Percentiles rank a stretch among this genome's conserved stretches.
Conservation (phyloP, 352 stramenopile genomes). For the Peronospora farinosa region DNA sequence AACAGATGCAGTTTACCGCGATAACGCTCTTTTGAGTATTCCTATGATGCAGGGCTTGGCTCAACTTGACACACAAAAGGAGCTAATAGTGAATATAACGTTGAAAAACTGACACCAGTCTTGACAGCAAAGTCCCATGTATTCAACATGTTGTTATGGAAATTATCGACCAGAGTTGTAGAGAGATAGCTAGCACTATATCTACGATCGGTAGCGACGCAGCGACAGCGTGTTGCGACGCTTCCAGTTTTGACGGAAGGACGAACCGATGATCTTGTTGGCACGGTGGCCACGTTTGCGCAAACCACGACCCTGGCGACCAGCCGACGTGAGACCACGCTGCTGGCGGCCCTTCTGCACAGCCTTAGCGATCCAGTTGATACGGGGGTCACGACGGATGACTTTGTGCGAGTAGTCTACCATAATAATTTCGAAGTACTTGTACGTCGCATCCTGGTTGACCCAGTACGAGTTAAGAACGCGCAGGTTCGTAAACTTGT, state of each 20-base stretch:
- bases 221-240: slow-evolving; percentile 97
- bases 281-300: slow-evolving; percentile 97
- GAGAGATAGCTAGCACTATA: slow-evolving; percentile 26
- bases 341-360: slow-evolving; percentile 99
- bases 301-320: slow-evolving; percentile 94
- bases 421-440: slow-evolving; percentile 99
- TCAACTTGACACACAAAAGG: background rate
- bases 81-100: background rate
- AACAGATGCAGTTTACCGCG: background rate
- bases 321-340: slow-evolving; percentile 97
- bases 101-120: slow-evolving; percentile 16
- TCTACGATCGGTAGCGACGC: slow-evolving; percentile 95
- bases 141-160: slow-evolving; percentile 27
- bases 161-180: slow-evolving; percentile 23
- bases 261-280: slow-evolving; percentile 98
- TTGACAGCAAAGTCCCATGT: slow-evolving; percentile 42
- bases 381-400: slow-evolving; percentile 98
- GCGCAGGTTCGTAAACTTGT: slow-evolving; percentile 96
- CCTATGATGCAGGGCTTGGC: background rate
- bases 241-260: slow-evolving; percentile 96
- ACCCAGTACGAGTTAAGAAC: slow-evolving; percentile 99
- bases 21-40: background rate
- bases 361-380: slow-evolving; percentile 99
- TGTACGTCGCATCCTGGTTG: slow-evolving; percentile 99
- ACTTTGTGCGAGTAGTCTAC: slow-evolving; percentile 97